A percentile compares a stretch with the other conserved stretches of the same genome.
Conservation (phyloP, 345 rosid genomes). For the Gossypium anomalum region DNA sequence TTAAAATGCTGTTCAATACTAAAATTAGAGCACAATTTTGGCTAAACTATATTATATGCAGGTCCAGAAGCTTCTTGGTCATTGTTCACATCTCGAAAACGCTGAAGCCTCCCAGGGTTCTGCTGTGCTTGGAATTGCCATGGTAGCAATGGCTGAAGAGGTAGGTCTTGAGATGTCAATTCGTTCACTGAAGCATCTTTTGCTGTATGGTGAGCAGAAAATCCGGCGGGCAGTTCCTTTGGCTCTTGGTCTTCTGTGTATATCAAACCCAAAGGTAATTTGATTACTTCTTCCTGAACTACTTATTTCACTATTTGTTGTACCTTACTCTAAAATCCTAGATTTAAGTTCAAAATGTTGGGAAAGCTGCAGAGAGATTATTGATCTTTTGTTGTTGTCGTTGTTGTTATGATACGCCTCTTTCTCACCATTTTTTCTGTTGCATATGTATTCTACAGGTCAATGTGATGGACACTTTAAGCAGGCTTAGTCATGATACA, state of each 20-base stretch:
- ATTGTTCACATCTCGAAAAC: conserved; percentile 87
- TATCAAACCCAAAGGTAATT: conserved; percentile 91
- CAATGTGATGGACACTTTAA: conserved; percentile 90
- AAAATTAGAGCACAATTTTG: not conserved
- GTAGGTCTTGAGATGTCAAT: conserved; percentile 95
- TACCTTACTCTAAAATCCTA: not conserved
- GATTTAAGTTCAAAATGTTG: not conserved
- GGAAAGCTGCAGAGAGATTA: not conserved
- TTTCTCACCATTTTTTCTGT: not conserved
- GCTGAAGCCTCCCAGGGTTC: conserved; percentile 90
- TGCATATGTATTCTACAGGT: conserved; percentile 44
- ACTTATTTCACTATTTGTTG: not conserved
- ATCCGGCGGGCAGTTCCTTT: conserved; percentile 87
- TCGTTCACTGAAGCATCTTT: conserved; percentile 85
- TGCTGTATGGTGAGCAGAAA: conserved; percentile 92
- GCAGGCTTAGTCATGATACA: conserved; percentile 95
- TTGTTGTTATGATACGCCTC: not conserved
- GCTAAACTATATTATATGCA: conserved; percentile 18
- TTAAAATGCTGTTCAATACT: conserved; percentile 12
- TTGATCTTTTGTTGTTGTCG: too few species aligned
- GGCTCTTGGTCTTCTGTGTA: conserved; percentile 96
- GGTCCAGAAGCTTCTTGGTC: conserved; percentile 89
- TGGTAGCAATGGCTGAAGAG: conserved; percentile 99
- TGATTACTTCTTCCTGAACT: conserved; percentile 6
- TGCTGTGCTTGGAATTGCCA: conserved; percentile 95